Percentiles rank a stretch among this genome's conserved stretches.
These are phyloP conservation scores for Carex myosuroides DNA, from an alignment of 176 grass and related monocot species.

Conservation along the genomic window DNA sequence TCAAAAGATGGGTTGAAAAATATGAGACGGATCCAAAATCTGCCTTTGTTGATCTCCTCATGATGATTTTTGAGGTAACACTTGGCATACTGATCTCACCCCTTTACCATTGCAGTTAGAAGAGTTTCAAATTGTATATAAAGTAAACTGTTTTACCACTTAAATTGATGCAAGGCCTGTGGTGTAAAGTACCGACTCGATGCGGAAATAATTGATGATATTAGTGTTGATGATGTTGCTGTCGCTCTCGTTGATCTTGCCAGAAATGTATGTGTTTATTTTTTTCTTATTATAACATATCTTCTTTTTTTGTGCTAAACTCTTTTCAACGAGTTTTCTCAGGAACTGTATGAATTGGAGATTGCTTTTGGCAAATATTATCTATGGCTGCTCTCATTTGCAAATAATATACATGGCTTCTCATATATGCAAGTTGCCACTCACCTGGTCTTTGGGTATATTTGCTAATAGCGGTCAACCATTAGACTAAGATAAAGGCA, in stretches of 20 bases:
- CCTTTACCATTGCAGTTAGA: conserved; percentile 2
- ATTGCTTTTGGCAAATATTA: conserved; percentile 14
- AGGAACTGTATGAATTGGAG: conserved; percentile 10
- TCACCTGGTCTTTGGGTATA: background rate
- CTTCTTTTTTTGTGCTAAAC: conserved; percentile 6
- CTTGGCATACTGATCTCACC: background rate
- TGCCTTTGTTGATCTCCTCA: conserved; percentile 71
- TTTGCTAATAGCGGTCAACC: background rate
- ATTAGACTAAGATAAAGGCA: background rate
- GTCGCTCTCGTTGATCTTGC: conserved; percentile 59
- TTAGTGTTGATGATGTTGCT: conserved; percentile 73
- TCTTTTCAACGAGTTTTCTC: conserved; percentile 3
- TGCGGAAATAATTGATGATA: conserved; percentile 55
- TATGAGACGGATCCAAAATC: conserved; percentile 62
- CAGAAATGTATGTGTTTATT: conserved; percentile 65
- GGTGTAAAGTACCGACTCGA: conserved; percentile 72
- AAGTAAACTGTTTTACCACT: conserved; percentile 4
- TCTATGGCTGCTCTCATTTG: conserved; percentile 30
- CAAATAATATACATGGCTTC: background rate
- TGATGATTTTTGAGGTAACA: conserved; percentile 87
- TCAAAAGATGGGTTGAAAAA: conserved; percentile 74
- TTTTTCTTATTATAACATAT: conserved; percentile 5
- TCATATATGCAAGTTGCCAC: background rate
- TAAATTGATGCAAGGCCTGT: conserved; percentile 55
- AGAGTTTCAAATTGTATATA: conserved; percentile 17